phyloP scores from a whole-genome alignment of 768 basidiomycete species.

The Tulasnella calospora region DNA sequence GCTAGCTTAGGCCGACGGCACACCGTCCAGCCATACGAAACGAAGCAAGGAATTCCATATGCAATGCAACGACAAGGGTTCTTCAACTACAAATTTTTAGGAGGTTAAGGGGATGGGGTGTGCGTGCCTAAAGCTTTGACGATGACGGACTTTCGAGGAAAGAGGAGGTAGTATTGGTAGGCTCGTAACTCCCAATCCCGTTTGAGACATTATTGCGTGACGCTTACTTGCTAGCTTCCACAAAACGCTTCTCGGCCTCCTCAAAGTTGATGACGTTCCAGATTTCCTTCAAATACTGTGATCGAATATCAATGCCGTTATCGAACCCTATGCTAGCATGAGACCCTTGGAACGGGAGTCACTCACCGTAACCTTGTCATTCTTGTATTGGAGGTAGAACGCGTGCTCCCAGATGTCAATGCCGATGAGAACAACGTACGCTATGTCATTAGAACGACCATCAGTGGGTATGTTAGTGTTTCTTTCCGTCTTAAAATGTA shows the following conservation, averaged over 20 bases:
- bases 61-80: slow-evolving; percentile 1
- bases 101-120: background rate
- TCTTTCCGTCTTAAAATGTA: background rate
- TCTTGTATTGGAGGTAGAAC: slow-evolving; percentile 91
- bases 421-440: slow-evolving; percentile 72
- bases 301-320: background rate
- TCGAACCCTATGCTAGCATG: background rate
- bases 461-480: background rate
- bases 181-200: background rate
- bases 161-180: background rate
- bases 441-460: slow-evolving; percentile 23
- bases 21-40: background rate
- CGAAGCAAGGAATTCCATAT: background rate
- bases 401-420: slow-evolving; percentile 94
- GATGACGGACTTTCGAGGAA: background rate
- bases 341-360: background rate
- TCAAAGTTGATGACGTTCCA: slow-evolving; percentile 69
- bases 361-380: slow-evolving; percentile 88
- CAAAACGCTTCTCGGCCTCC: slow-evolving; percentile 66
- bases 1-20: slow-evolving; percentile 8
- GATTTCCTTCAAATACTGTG: slow-evolving; percentile 68
- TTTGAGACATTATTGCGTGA: slow-evolving; percentile 2
- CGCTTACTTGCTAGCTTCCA: slow-evolving; percentile 35
- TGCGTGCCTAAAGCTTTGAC: background rate
- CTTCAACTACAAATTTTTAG: background rate